These are phyloP conservation scores for Ceratocystis diversiconidia DNA, from an alignment of 2,329 filamentous ascomycete genomes.

Conservation along the genomic window DNA sequence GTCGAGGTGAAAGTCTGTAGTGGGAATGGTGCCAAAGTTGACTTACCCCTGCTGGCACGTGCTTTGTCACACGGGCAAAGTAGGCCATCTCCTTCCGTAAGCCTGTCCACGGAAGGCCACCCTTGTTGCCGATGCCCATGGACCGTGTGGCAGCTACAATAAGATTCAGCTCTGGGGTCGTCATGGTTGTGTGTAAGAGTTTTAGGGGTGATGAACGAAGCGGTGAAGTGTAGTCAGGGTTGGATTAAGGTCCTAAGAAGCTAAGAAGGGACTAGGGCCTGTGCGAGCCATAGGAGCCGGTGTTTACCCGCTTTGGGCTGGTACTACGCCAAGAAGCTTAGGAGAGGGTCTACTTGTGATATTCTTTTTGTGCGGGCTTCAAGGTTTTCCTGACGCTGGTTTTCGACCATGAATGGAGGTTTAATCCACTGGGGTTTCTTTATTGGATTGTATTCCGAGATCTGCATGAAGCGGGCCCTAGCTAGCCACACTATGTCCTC, in stretches of 20 bases:
- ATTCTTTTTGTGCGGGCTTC: too few relatives aligned
- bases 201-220: background rate
- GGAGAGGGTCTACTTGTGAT: too few relatives aligned
- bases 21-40: background rate
- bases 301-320: background rate
- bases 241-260: background rate
- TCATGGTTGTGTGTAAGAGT: background rate
- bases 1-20: background rate
- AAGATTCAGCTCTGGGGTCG: conserved; percentile 53
- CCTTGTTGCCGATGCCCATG: conserved; percentile 75
- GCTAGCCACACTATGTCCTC: too few relatives aligned
- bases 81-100: conserved; percentile 88
- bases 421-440: too few relatives aligned
- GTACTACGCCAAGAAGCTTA: background rate
- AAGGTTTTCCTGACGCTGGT: too few relatives aligned
- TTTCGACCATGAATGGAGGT: too few relatives aligned
- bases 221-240: background rate
- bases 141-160: conserved; percentile 83
- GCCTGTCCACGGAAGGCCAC: conserved; percentile 75
- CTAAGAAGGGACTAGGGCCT: background rate
- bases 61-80: conserved; percentile 79
- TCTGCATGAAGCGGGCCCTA: too few relatives aligned
- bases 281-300: background rate
- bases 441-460: too few relatives aligned
- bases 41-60: conserved; percentile 33